These are phyloP conservation scores for Buddleja alternifolia DNA, from an alignment of 257 asterid genomes.

Conservation along the genomic window DNA sequence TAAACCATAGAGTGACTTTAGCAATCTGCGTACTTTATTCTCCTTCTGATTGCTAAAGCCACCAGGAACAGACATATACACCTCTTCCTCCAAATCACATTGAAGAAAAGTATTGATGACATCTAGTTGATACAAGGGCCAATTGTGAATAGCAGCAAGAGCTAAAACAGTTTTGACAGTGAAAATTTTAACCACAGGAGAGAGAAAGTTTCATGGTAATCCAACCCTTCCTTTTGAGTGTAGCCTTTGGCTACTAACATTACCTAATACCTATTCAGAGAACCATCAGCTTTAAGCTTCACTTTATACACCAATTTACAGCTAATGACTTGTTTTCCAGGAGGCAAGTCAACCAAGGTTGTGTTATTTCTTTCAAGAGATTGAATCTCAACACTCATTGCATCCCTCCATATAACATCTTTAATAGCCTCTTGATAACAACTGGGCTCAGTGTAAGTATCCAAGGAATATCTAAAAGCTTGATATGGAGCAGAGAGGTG, in stretches of 20 bases:
- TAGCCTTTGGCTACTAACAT: neutral
- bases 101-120: neutral
- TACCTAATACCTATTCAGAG: neutral
- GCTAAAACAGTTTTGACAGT: no score
- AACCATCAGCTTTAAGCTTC: neutral
- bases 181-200: no score
- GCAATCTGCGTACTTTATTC: no score
- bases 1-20: no score
- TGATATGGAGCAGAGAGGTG: neutral
- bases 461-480: neutral
- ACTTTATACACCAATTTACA: no score
- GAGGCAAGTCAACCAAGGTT: neutral
- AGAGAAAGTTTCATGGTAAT: no score
- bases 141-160: no score
- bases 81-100: no score
- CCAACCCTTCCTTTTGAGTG: no score
- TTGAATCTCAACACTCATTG: neutral
- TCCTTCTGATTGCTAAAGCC: no score
- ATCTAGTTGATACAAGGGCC: neutral
- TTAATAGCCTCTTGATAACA: neutral
- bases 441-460: neutral
- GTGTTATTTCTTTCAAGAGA: neutral
- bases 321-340: neutral
- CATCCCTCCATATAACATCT: no score
- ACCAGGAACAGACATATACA: no score